Evolutionary conservation across 1,284 basidiomycete genomes (phyloP).

Genomic region (Schizophyllum amplum): DNA sequence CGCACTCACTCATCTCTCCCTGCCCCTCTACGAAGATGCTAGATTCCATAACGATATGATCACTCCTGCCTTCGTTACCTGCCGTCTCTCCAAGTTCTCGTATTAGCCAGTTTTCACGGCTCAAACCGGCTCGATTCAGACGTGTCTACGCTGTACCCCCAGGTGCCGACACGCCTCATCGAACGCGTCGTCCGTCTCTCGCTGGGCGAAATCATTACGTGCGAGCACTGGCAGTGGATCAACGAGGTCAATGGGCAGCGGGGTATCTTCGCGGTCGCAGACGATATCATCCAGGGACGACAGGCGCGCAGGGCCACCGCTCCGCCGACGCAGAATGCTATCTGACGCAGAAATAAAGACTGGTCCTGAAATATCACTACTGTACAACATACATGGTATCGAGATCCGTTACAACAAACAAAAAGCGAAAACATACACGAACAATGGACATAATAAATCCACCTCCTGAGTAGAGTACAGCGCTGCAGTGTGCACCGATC

Average conservation of each 20-base stretch:
- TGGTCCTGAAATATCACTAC: neutral
- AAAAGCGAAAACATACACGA: neutral
- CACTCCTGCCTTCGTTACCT: too few species aligned
- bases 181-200: neutral
- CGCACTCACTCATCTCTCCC: neutral
- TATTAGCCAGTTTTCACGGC: neutral
- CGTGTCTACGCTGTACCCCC: neutral
- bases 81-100: neutral
- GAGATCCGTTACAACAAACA: neutral
- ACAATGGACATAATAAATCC: neutral
- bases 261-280: neutral
- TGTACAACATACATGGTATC: neutral
- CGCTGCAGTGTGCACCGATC: neutral
- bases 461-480: neutral
- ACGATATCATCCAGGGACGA: neutral
- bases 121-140: neutral
- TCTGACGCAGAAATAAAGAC: neutral
- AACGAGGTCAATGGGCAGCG: neutral
- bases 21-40: neutral
- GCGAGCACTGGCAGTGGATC: neutral
- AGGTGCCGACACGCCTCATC: neutral
- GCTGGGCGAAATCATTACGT: neutral
- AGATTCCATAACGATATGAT: neutral
- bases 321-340: neutral
- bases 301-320: neutral